phyloP scores from a whole-genome alignment of 495 filamentous ascomycete genomes.

The Chaetomidium leptoderma region DNA sequence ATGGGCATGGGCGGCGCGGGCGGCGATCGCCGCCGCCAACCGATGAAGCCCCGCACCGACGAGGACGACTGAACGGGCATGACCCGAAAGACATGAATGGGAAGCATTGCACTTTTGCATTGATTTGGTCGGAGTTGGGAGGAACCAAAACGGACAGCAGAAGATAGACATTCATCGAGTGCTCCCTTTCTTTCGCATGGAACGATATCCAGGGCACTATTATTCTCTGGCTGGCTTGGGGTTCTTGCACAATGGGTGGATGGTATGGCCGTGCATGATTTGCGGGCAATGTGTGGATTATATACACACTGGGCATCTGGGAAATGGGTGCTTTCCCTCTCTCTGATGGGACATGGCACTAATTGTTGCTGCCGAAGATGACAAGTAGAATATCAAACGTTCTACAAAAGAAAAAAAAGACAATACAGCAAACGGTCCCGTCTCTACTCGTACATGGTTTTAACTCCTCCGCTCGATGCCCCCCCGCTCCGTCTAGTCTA shows the following conservation, averaged over 20 bases:
- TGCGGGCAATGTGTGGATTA: conserved; percentile 4
- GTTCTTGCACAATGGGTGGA: conserved; percentile 9
- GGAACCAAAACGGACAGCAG: conserved; percentile 19
- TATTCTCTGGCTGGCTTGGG: conserved; percentile 8
- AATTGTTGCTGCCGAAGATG: not conserved
- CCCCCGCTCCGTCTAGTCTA: conserved; percentile 13
- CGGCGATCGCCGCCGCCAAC: conserved; percentile 25
- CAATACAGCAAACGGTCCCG: conserved; percentile 1
- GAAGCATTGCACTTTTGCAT: conserved; percentile 12
- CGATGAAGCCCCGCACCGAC: conserved; percentile 41
- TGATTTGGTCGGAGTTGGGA: conserved; percentile 23
- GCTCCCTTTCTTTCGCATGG: conserved; percentile 12
- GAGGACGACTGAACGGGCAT: conserved; percentile 42
- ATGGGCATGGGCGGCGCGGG: conserved; percentile 33
- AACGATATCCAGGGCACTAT: conserved; percentile 18
- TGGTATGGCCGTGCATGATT: conserved; percentile 11
- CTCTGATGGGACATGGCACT: conserved; percentile 5
- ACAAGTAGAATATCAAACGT: conserved; percentile 12
- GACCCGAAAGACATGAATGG: conserved; percentile 4
- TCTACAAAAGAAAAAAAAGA: conserved; percentile 9
- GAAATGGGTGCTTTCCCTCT: conserved; percentile 5
- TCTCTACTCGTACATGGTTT: conserved; percentile 10
- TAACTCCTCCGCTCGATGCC: conserved; percentile 9
- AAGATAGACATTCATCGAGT: conserved; percentile 2
- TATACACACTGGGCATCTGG: not conserved